Evolutionary conservation across 495 filamentous ascomycete genomes (phyloP).

Genomic region (Tuber melanosporum): DNA sequence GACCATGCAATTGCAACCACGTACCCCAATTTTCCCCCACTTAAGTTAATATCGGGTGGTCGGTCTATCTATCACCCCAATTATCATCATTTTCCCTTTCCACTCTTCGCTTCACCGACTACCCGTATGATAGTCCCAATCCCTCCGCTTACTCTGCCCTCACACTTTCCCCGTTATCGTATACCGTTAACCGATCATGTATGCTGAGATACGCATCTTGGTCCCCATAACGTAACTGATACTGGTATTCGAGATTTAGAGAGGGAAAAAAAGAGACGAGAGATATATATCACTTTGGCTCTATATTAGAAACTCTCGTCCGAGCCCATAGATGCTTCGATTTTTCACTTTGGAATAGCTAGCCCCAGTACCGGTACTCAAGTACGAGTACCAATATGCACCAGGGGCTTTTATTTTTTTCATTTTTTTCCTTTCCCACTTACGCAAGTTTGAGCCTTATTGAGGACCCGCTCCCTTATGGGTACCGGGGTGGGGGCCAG

Average conservation of each 20-base stretch:
- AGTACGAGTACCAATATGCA: background rate
- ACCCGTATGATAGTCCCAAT: background rate
- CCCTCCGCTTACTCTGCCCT: background rate
- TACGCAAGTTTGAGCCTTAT: background rate
- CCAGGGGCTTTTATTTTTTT: background rate
- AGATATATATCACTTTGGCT: background rate
- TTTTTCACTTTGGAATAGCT: background rate
- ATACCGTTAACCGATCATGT: background rate
- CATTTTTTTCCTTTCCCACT: background rate
- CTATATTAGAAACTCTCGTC: background rate
- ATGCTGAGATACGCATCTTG: background rate
- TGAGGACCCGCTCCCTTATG: background rate
- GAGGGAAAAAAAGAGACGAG: background rate
- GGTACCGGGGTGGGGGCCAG: background rate
- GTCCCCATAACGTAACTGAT: background rate
- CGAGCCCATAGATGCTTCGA: background rate
- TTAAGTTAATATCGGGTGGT: constrained; percentile 15
- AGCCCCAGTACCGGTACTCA: background rate
- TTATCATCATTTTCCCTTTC: background rate
- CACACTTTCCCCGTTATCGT: background rate
- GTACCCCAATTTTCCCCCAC: constrained; percentile 35
- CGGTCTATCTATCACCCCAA: constrained; percentile 5
- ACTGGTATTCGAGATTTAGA: background rate
- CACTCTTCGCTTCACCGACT: background rate
- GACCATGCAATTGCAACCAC: constrained; percentile 39